Conservation (phyloP, 768 basidiomycete genomes). For the Lentinula boryana region DNA sequence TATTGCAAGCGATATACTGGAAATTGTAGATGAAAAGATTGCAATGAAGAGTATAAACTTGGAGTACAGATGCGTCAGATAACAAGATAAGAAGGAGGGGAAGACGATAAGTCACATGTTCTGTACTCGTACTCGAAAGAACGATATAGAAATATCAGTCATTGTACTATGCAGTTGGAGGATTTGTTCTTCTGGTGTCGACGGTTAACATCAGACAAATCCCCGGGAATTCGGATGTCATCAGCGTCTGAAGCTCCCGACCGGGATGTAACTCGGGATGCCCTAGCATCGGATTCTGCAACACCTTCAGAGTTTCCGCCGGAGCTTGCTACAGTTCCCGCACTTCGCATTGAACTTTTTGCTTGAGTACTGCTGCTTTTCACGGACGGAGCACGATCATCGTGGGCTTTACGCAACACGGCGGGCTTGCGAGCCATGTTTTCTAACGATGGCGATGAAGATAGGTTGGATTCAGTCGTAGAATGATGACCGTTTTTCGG, state of each 20-base stretch:
- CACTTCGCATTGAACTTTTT: constrained; percentile 54
- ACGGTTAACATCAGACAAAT: constrained; percentile 23
- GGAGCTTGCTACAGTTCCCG: constrained; percentile 36
- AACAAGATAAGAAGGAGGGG: background rate
- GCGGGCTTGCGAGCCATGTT: constrained; percentile 16
- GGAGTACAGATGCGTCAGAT: constrained; percentile 18
- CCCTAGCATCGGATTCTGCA: constrained; percentile 19
- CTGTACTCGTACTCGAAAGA: background rate
- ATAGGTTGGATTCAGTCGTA: constrained; percentile 21
- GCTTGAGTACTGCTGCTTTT: constrained; percentile 53
- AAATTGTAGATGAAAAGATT: background rate
- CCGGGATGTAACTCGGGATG: constrained; percentile 27
- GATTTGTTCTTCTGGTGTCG: constrained; percentile 35
- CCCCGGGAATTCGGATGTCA: constrained; percentile 26
- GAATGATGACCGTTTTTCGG: constrained; percentile 42
- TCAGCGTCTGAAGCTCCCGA: constrained; percentile 26
- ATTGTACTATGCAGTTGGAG: constrained; percentile 45
- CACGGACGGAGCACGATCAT: constrained; percentile 51
- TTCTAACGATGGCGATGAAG: constrained; percentile 22
- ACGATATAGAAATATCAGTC: constrained; percentile 10
- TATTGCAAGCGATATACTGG: constrained; percentile 2
- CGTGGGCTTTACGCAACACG: constrained; percentile 27
- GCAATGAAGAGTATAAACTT: constrained; percentile 3
- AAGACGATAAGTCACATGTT: background rate
- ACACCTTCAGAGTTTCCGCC: constrained; percentile 21